Base-by-base conservation (phyloP, 169 alveolate species). In the Plasmodium ovale region DNA sequence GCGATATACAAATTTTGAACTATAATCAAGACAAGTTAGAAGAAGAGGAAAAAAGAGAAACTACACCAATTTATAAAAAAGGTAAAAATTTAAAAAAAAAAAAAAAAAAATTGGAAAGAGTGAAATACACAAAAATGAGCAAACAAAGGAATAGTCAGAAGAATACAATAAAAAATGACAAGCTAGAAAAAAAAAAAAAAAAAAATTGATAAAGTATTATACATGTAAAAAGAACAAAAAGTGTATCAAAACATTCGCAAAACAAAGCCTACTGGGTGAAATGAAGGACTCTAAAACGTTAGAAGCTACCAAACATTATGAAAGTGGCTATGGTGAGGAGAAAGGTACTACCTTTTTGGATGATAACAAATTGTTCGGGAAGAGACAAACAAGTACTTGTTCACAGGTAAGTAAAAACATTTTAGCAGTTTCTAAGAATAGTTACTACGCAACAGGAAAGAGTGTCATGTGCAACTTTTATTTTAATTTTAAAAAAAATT, bases 401-500 rank as follows among this genome's bases (percentile, higher is more conserved):
- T n/a, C n/a, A n/a, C n/a, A n/a, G n/a, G n/a, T n/a, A n/a, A n/a
- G n/a, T n/a, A n/a, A n/a, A n/a, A n/a, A n/a, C n/a, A n/a, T n/a
- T n/a, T n/a, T n/a, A n/a, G n/a, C n/a, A n/a, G n/a, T n/a, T n/a
- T n/a, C n/a, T n/a, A n/a, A n/a, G n/a, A n/a, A n/a, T n/a, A n/a
- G n/a, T n/a, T 33, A 14, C 10, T 35, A 29, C 6, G 10, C 72
- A 62, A 3, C 5, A 54, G 42, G 37, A 58, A 56, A 37, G 35
- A 72, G n/a, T 10, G 23, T 7, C 10, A 56, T 58, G 51, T 23
- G 54, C 29, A 77, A 77, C 62, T 54, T 60, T 21, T 62, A 21
- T 67, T 77, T 39, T 21, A 60, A 77, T 21, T 62, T 42, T n/a
- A 60, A 60, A 35, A 60, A 53, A 23, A 62, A 64, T 77, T 77